A percentile compares a stretch with the other conserved stretches of the same genome.
These are phyloP conservation scores for Phaffomyces antillensis DNA, from an alignment of 805 yeast species.

Conservation along the genomic window DNA sequence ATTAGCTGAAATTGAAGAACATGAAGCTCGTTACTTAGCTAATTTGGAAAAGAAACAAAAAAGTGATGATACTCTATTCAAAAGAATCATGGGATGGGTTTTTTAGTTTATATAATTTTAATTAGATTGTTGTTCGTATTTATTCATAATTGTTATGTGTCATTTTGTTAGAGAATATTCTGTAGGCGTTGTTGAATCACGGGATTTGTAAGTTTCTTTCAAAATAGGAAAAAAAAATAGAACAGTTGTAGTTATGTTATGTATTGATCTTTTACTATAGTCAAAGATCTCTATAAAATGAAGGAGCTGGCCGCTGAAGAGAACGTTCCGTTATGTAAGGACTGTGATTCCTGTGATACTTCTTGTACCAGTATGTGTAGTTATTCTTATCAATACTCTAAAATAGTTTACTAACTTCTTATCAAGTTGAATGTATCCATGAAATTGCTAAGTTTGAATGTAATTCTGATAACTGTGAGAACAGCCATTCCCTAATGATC, in stretches of 20 bases:
- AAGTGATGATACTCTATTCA: background rate
- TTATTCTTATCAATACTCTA: too few species aligned
- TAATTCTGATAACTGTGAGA: background rate
- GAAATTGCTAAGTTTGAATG: background rate
- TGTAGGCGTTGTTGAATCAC: too few species aligned
- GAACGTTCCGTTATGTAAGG: background rate
- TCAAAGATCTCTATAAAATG: too few species aligned
- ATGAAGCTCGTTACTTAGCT: conserved; percentile 33
- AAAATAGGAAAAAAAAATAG: too few species aligned
- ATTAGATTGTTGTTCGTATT: too few species aligned
- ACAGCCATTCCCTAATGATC: background rate
- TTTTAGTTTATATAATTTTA: conserved; percentile 2
- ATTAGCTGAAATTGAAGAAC: conserved; percentile 23
- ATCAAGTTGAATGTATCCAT: background rate
- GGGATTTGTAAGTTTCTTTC: too few species aligned
- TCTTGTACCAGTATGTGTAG: background rate
- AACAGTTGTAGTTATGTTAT: too few species aligned
- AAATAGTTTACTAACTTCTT: background rate
- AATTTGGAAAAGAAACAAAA: conserved; percentile 2
- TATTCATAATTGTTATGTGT: too few species aligned
- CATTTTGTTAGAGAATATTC: too few species aligned
- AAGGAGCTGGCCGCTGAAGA: background rate
- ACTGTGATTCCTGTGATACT: background rate
- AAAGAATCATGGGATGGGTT: conserved; percentile 10
- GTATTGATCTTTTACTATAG: too few species aligned